Evolutionary conservation across 345 rosid genomes (phyloP), one percentile per base, ranked within the genome.

Genomic region (Aethionema arabicum): DNA sequence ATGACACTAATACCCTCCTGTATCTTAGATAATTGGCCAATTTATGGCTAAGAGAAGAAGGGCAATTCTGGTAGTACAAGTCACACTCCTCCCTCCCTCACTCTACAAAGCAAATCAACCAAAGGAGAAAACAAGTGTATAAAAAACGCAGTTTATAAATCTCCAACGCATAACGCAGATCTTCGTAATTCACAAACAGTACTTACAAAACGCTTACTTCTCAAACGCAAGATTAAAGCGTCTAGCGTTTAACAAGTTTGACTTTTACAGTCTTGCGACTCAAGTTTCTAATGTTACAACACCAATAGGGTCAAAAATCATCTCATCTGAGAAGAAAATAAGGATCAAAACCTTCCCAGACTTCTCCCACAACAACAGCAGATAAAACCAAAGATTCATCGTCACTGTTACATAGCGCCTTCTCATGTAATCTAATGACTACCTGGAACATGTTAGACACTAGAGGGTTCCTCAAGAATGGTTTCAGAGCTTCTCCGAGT

Each of bases 311-410:
- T 21, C 27, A 21, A 21, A 21, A 21, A 21, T 1, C 27, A 21
- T 21, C 27, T 21, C 27, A 21, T 21, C 27, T 72, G 45, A 86
- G 80, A 74, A 91, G 96, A 79, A 88, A 91, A 75, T 76, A 86
- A 4, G 95, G 98, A 78, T 82, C 79, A 74, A 92, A 92, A 63
- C 75, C 72, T 52, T 83, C 87, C 89, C 88, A 85, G 47, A 71
- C 32, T 11, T 64, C 65, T 54, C 64, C 73, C 35, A 47, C 80
- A 45, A 77, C 72, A 46, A 62, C 35, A 30, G 37, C 14, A 36
- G 62, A 37, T 47, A 65, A 10, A 21, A 52, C 27, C 27, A 71
- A 52, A 11, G 49, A 64, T 50, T 52, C 61, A 64, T 65, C 61
- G 11, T 8, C 11, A 12, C 44, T 40, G n/a, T 8, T 40, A 31